These are phyloP conservation scores for Phyllosticta paracitricarpa DNA, from an alignment of 2,329 filamentous ascomycete genomes.

Conservation along the genomic window DNA sequence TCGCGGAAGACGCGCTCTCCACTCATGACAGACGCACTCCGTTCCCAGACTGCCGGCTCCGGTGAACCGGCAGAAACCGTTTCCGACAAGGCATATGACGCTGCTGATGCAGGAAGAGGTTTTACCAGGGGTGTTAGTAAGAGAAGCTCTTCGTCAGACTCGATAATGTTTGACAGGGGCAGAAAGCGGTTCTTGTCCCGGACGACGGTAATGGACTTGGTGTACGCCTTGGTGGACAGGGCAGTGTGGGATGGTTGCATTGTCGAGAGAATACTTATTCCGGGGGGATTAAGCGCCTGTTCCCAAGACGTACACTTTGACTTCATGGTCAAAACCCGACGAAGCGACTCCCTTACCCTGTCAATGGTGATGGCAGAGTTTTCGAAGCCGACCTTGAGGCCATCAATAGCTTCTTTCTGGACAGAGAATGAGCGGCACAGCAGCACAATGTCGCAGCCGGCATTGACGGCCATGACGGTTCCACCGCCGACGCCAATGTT, in stretches of 20 bases:
- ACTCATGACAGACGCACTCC: slow-evolving; percentile 63
- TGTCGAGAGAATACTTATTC: slow-evolving; percentile 64
- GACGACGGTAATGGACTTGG: slow-evolving; percentile 85
- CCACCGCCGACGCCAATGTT: slow-evolving; percentile 96
- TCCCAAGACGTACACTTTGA: slow-evolving; percentile 80
- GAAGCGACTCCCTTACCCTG: slow-evolving; percentile 69
- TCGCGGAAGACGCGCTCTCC: slow-evolving; percentile 89
- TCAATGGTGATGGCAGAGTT: slow-evolving; percentile 79
- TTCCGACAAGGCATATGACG: slow-evolving; percentile 61
- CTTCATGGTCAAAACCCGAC: slow-evolving; percentile 72
- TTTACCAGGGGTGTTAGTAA: slow-evolving; percentile 84
- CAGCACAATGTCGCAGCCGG: slow-evolving; percentile 84
- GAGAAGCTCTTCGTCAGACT: slow-evolving; percentile 79
- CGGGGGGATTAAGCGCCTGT: slow-evolving; percentile 78
- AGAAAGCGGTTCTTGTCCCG: slow-evolving; percentile 78
- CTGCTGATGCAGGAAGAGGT: slow-evolving; percentile 78
- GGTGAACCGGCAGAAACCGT: slow-evolving; percentile 46
- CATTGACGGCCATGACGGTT: slow-evolving; percentile 94
- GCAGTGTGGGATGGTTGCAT: slow-evolving; percentile 74
- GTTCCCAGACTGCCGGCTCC: slow-evolving; percentile 47
- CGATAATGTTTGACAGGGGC: slow-evolving; percentile 70
- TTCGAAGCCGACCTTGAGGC: slow-evolving; percentile 78
- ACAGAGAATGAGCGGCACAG: slow-evolving; percentile 80
- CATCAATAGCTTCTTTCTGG: slow-evolving; percentile 84
- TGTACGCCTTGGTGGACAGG: slow-evolving; percentile 78